Evolutionary conservation across 345 rosid genomes (phyloP).

Genomic region (Raphanus sativus): DNA sequence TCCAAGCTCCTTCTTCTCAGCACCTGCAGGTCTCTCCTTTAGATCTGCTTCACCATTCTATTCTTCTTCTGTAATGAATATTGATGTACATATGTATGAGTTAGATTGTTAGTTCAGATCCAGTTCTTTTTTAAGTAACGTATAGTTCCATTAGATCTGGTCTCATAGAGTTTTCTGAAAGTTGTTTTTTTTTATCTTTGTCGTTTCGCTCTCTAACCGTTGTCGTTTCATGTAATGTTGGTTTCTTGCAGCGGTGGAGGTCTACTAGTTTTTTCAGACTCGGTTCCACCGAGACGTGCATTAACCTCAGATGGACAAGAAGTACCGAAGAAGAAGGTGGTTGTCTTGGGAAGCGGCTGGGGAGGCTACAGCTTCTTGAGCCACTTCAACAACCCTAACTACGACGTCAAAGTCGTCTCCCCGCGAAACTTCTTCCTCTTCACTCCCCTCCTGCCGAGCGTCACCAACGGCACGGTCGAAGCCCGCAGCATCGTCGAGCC

Average conservation of each 20-base stretch:
- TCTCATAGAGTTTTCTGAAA: background rate
- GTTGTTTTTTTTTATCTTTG: too few species aligned
- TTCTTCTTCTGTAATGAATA: background rate
- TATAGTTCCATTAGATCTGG: background rate
- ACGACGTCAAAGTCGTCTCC: conserved; percentile 69
- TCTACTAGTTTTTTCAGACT: conserved; percentile 51
- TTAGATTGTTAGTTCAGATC: conserved; percentile 8
- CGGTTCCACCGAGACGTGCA: conserved; percentile 22
- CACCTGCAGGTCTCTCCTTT: conserved; percentile 48
- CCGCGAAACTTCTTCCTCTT: conserved; percentile 80
- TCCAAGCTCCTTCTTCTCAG: conserved; percentile 54
- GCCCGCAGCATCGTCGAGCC: conserved; percentile 92
- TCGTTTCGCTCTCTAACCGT: too few species aligned
- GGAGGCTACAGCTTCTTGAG: conserved; percentile 74
- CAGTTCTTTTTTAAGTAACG: background rate
- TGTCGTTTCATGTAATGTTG: background rate
- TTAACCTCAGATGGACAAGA: conserved; percentile 20
- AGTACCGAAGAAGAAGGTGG: conserved; percentile 62
- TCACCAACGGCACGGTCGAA: conserved; percentile 79
- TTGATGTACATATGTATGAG: background rate
- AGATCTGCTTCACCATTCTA: background rate
- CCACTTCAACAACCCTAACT: conserved; percentile 51
- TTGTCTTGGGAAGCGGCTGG: conserved; percentile 91
- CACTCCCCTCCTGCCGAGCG: conserved; percentile 84
- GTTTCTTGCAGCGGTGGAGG: conserved; percentile 50